Evolutionary conservation across 2,329 filamentous ascomycete species (phyloP).

Genomic region (Penicillium decumbens): DNA sequence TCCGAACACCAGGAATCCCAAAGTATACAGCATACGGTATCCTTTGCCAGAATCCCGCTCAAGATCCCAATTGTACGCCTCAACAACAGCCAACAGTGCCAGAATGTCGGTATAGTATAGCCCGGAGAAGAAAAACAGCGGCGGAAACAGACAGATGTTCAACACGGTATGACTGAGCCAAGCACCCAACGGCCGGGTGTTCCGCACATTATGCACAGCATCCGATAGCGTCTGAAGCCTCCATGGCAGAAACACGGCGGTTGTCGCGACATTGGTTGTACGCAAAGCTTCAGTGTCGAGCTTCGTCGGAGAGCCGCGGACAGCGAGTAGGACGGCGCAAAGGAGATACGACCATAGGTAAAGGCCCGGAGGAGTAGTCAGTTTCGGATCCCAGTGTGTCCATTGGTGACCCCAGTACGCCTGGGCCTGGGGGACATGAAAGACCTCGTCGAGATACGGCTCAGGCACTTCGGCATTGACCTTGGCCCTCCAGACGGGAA

Average conservation of each 20-base stretch:
- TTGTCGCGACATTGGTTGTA: constrained; percentile 36
- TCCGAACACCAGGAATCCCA: constrained; percentile 54
- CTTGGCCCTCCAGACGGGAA: constrained; percentile 40
- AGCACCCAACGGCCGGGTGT: constrained; percentile 28
- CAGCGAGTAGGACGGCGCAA: constrained; percentile 21
- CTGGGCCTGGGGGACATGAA: constrained; percentile 81
- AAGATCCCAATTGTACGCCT: constrained; percentile 57
- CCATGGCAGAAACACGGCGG: constrained; percentile 41
- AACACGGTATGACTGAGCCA: constrained; percentile 51
- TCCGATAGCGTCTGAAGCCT: constrained; percentile 54
- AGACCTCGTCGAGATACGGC: constrained; percentile 55
- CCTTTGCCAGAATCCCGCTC: constrained; percentile 27
- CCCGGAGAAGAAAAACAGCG: constrained; percentile 91
- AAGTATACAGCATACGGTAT: constrained; percentile 21
- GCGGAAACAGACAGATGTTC: constrained; percentile 80
- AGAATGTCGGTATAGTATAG: constrained; percentile 93
- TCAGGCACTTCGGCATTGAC: constrained; percentile 51
- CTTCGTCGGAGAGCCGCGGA: constrained; percentile 29
- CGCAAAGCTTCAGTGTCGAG: constrained; percentile 35
- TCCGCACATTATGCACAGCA: constrained; percentile 35
- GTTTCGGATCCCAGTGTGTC: constrained; percentile 86
- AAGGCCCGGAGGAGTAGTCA: constrained; percentile 91
- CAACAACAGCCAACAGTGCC: constrained; percentile 70
- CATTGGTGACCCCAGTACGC: constrained; percentile 74
- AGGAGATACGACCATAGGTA: constrained; percentile 53